Percentiles rank a stretch among this genome's conserved stretches.
Conservation (phyloP, 331 rosid species). For the Quercus phellos region DNA sequence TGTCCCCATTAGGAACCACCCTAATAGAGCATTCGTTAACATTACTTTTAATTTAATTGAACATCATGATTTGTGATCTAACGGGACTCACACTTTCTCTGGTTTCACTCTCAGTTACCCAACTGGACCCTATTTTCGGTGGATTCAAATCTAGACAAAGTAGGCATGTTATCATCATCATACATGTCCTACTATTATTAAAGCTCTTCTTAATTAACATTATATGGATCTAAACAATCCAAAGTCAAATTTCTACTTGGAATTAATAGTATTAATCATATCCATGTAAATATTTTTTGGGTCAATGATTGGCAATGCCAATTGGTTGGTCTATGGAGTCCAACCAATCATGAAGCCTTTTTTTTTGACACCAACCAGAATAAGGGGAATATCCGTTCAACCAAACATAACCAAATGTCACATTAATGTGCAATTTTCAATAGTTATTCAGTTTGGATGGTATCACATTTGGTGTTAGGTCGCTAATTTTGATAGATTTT, state of each 20-base stretch:
- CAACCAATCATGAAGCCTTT: conserved; percentile 25
- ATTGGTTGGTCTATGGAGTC: conserved; percentile 23
- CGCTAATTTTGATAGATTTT: background rate
- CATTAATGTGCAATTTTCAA: background rate
- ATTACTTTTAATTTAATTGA: background rate
- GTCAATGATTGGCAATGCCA: conserved; percentile 28
- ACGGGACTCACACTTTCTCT: conserved; percentile 20
- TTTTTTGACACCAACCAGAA: background rate
- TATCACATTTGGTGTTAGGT: background rate
- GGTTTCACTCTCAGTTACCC: background rate
- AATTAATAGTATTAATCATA: background rate
- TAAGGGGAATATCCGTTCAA: too few relatives aligned
- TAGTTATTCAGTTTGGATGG: background rate
- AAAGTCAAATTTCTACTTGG: background rate
- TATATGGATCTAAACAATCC: background rate
- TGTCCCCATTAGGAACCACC: too few relatives aligned
- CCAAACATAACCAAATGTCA: background rate
- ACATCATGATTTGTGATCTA: background rate
- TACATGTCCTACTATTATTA: conserved; percentile 37
- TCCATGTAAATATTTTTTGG: background rate
- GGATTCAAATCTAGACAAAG: conserved; percentile 15
- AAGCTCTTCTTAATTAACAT: conserved; percentile 7
- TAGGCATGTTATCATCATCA: conserved; percentile 30
- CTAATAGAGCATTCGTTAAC: too few relatives aligned
- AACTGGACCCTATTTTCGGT: background rate